Base-by-base conservation (phyloP, 306 rosid species). In the Lathyrus tuberosus region DNA sequence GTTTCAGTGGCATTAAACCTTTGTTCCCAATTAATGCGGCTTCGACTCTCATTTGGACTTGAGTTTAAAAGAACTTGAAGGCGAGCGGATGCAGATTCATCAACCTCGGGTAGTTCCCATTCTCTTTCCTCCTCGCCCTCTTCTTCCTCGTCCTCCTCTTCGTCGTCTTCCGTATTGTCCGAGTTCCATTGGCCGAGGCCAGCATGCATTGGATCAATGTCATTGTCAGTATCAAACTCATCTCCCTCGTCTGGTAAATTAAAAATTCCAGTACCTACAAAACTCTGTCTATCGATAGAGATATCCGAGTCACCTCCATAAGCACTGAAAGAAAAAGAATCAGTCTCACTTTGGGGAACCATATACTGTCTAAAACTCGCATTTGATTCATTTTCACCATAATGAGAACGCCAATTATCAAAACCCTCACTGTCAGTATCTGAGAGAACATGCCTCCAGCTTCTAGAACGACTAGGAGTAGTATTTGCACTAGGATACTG, bases 151-250 rank as follows among this genome's bases (percentile, higher is more conserved):
- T 38, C 47, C 10, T 77, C 4, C 10, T 73, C 91, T 1, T 72
- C 86, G 0, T 73, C 86, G 0, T 80, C 84, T 24, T 82, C 95
- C 26, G 28, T 68, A 11, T 86, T 91, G 66, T 86, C 87, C 5
- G 83, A 83, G 80, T 83, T 77, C 99, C 92, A 89, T 13, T 79
- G 91, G 80, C 78, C 35, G 10, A 83, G 82, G 71, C 95, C 87
- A 54, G 95, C 96, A 82, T 75, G 91, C 99, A 95, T 91, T 20
- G 99, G 99, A 81, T 95, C 97, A 20, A 91, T 95, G 75, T 95
- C 99, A 61, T 86, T 83, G 65, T 95, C 99, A 54, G 87, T 86
- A 38, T 86, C 89, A 72, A 77, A 80, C 57, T 69, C 88, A 54
- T 77, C 80, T 71, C 75, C 88, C 62, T 62, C 88, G 64, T 72